Percentiles rank a stretch among this genome's conserved stretches.
Evolutionary conservation across 495 filamentous ascomycete genomes (phyloP).

Genomic region (Massariosphaeria phaeospora): DNA sequence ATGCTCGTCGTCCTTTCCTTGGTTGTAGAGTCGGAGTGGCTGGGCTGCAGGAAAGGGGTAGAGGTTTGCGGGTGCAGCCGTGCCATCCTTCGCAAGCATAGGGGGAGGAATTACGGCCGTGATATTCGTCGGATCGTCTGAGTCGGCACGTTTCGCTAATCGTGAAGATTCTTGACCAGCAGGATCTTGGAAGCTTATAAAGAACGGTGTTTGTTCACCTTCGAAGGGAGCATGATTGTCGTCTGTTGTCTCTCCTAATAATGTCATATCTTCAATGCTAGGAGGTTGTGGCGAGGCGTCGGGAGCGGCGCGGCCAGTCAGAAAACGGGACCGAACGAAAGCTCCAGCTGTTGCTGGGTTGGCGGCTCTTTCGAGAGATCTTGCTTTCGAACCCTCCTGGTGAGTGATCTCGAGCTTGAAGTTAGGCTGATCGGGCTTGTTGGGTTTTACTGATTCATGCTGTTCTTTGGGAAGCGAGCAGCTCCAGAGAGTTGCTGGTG

Average conservation of each 20-base stretch:
- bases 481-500: conserved; percentile 69
- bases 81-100: conserved; percentile 56
- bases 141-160: conserved; percentile 12
- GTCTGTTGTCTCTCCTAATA: conserved; percentile 83
- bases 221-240: conserved; percentile 52
- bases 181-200: conserved; percentile 46
- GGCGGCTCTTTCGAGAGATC: conserved; percentile 14
- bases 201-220: conserved; percentile 67
- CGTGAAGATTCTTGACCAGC: conserved; percentile 8
- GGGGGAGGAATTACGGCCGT: conserved; percentile 57
- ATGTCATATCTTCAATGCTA: conserved; percentile 60
- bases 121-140: conserved; percentile 46
- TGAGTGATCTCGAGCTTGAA: conserved; percentile 77
- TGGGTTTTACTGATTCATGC: conserved; percentile 56
- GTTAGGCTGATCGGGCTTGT: conserved; percentile 61
- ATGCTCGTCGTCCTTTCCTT: conserved; percentile 71
- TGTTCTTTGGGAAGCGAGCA: conserved; percentile 75
- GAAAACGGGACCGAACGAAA: conserved; percentile 24
- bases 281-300: conserved; percentile 61
- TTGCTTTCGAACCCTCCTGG: conserved; percentile 54
- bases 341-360: conserved; percentile 31
- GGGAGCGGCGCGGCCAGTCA: conserved; percentile 32
- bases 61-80: conserved; percentile 65
- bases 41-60: conserved; percentile 65
- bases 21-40: conserved; percentile 80